These are phyloP conservation scores for Clitopilus passeckerianus DNA, from an alignment of 768 basidiomycete genomes.

Conservation along the genomic window DNA sequence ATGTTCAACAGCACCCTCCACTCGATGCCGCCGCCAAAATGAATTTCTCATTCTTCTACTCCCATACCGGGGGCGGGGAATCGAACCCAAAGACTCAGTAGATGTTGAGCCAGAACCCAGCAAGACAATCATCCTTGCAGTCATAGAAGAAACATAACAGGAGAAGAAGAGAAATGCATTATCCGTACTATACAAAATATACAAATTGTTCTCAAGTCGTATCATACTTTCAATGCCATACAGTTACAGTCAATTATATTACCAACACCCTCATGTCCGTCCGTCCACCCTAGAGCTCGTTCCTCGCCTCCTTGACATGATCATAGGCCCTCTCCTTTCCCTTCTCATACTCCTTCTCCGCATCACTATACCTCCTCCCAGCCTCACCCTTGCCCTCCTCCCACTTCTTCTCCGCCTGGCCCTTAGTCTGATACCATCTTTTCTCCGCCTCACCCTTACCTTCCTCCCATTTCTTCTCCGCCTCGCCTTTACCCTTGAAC, in stretches of 20 bases:
- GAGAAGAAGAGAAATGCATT: background rate
- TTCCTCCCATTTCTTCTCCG: constrained; percentile 21
- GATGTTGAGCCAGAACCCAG: too few relatives aligned
- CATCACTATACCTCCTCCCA: constrained; percentile 17
- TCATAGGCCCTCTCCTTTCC: constrained; percentile 18
- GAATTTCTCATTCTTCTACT: too few relatives aligned
- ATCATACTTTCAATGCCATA: background rate
- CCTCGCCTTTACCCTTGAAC: constrained; percentile 14
- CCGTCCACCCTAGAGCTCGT: background rate
- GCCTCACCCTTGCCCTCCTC: constrained; percentile 13
- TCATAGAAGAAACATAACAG: too few relatives aligned
- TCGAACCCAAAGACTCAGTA: too few relatives aligned
- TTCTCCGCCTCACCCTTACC: constrained; percentile 15
- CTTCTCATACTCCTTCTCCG: constrained; percentile 15
- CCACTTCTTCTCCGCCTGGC: background rate
- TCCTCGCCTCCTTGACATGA: constrained; percentile 18
- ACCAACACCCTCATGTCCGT: background rate
- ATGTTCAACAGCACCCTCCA: too few relatives aligned
- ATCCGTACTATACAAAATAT: background rate
- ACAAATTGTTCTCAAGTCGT: background rate
- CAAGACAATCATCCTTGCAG: too few relatives aligned
- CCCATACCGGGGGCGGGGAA: too few relatives aligned
- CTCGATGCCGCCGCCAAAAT: too few relatives aligned
- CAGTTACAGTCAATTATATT: too few relatives aligned
- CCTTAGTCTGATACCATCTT: constrained; percentile 11